Conservation (phyloP, 805 yeast species). For the Saccharomycopsis fibuligera region DNA sequence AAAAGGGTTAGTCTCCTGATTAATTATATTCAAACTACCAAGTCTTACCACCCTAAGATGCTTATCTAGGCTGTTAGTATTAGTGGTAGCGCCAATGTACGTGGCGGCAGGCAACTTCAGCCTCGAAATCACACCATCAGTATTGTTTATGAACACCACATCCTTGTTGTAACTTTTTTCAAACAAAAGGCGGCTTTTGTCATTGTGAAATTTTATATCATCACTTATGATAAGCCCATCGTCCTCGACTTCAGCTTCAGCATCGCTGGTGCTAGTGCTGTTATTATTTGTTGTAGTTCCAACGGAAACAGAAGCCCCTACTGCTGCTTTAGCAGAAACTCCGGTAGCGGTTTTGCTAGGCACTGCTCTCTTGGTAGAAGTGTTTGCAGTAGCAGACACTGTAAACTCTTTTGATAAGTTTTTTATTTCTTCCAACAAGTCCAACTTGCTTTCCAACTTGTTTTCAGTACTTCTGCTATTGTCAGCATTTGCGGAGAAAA, state of each 20-base stretch:
- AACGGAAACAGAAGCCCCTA: background rate
- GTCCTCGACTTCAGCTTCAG: background rate
- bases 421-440: slow-evolving; percentile 4
- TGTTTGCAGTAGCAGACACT: background rate
- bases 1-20: too few species aligned
- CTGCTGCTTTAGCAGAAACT: background rate
- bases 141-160: background rate
- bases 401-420: slow-evolving; percentile 9
- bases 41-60: slow-evolving; percentile 8
- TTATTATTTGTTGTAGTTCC: background rate
- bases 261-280: background rate
- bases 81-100: background rate
- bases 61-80: background rate
- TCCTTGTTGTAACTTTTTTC: background rate
- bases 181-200: background rate
- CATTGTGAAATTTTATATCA: slow-evolving; percentile 7
- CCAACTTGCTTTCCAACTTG: background rate
- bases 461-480: background rate
- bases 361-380: background rate
- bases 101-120: background rate
- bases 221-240: background rate
- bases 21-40: background rate
- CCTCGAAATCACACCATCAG: background rate
- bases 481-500: background rate
- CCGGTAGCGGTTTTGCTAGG: background rate